Percentiles rank a stretch among this genome's conserved stretches.
Evolutionary conservation across 805 yeast genomes (phyloP).

Genomic region (Zygosaccharomyces rouxii): DNA sequence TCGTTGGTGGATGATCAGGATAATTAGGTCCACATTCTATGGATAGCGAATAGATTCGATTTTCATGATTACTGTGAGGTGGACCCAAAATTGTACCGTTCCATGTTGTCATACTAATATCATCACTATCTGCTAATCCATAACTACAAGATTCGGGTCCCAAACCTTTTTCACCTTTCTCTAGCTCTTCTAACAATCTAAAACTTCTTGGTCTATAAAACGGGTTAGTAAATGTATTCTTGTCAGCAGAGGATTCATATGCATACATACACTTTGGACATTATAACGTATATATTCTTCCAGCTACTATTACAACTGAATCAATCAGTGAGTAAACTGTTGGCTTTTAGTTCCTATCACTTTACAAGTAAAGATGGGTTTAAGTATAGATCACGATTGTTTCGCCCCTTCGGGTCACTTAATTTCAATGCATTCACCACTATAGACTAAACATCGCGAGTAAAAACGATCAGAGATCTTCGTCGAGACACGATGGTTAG

Average conservation of each 20-base stretch:
- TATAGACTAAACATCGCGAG: background rate
- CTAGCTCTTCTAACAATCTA: constrained; percentile 90
- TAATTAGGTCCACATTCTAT: constrained; percentile 79
- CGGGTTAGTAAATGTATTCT: background rate
- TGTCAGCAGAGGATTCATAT: background rate
- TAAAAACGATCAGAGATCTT: background rate
- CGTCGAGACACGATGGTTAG: constrained; percentile 5
- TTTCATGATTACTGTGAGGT: constrained; percentile 86
- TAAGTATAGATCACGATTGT: background rate
- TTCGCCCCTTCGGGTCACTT: constrained; percentile 4
- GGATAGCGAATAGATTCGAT: constrained; percentile 80
- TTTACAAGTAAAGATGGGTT: background rate
- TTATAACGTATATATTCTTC: constrained; percentile 5
- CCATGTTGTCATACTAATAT: constrained; percentile 92
- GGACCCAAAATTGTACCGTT: constrained; percentile 98
- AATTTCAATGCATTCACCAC: background rate
- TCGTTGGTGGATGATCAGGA: constrained; percentile 86
- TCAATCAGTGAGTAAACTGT: background rate
- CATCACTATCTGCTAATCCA: constrained; percentile 86
- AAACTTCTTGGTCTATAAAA: constrained; percentile 72
- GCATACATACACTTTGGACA: constrained; percentile 47
- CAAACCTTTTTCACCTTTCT: constrained; percentile 95
- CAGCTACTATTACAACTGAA: background rate
- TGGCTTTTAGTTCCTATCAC: background rate
- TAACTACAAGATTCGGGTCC: constrained; percentile 97